A percentile compares a stretch with the other conserved stretches of the same genome.
Conservation (phyloP, 257 asterid genomes). For the Capsicum baccatum region DNA sequence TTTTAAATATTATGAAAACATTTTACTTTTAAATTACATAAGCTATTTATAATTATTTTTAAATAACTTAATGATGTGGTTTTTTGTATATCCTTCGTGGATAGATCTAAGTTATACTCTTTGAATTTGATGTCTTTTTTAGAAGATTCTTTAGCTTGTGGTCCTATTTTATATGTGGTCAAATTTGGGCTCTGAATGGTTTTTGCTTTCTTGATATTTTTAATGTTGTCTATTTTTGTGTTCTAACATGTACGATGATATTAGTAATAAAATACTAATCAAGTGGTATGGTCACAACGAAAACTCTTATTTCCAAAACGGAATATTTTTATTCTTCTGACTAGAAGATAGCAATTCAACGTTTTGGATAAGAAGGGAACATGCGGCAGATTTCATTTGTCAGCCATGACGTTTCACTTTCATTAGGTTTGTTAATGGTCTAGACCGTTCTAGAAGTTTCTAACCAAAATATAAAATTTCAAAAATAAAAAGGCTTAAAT, state of each 20-base stretch:
- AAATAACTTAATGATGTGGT: background rate
- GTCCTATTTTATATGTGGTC: background rate
- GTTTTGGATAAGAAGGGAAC: constrained; percentile 14
- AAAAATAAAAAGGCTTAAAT: background rate
- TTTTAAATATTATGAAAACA: too few species aligned
- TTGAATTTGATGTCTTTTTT: background rate
- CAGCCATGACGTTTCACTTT: background rate
- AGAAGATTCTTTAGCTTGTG: background rate
- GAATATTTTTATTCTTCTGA: background rate
- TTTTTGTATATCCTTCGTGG: background rate
- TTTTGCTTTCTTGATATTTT: background rate
- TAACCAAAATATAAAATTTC: background rate
- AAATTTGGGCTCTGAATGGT: background rate
- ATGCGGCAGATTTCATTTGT: background rate
- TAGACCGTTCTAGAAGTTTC: background rate
- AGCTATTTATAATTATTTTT: background rate
- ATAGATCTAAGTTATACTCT: background rate
- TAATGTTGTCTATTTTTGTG: background rate
- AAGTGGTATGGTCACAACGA: background rate
- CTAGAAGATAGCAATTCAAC: background rate
- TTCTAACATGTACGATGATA: background rate
- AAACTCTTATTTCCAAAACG: background rate
- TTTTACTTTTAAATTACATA: too few species aligned
- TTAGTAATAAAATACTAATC: background rate
- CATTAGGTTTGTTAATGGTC: background rate